Conservation (phyloP, 768 basidiomycete species). For the Tephrocybe sp. region DNA sequence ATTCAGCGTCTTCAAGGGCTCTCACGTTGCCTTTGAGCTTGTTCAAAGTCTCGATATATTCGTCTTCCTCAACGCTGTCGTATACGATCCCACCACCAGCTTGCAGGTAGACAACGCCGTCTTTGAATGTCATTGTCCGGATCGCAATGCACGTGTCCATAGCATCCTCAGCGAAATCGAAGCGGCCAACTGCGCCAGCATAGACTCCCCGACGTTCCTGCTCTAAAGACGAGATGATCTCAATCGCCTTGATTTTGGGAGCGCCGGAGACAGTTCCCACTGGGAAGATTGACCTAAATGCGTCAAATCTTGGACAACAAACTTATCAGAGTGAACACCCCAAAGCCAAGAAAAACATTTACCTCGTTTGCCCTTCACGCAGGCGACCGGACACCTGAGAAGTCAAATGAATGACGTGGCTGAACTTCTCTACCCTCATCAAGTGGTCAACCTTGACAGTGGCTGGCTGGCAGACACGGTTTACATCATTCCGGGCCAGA, state of each 20-base stretch:
- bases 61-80: conserved; percentile 97
- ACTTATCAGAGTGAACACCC: conserved; percentile 1
- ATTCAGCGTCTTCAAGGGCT: conserved; percentile 84
- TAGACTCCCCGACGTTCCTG: conserved; percentile 91
- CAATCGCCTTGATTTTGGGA: conserved; percentile 97
- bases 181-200: conserved; percentile 96
- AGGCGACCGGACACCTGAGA: conserved; percentile 89
- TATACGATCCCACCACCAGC: conserved; percentile 97
- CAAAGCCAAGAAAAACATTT: conserved; percentile 8
- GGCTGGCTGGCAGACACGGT: conserved; percentile 91
- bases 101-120: conserved; percentile 87
- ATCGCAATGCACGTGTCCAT: conserved; percentile 99
- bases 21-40: conserved; percentile 86
- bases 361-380: conserved; percentile 84
- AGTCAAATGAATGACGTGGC: conserved; percentile 96
- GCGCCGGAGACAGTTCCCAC: conserved; percentile 98
- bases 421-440: conserved; percentile 93
- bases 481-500: conserved; percentile 96
- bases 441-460: conserved; percentile 96
- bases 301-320: conserved; percentile 72
- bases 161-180: conserved; percentile 90
- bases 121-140: conserved; percentile 95
- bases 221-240: conserved; percentile 85
- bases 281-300: conserved; percentile 98
- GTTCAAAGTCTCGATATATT: conserved; percentile 93